Percentiles rank a stretch among this genome's conserved stretches.
These are phyloP conservation scores for Solanum chmielewskii DNA, from an alignment of 257 asterid species.

Conservation along the genomic window DNA sequence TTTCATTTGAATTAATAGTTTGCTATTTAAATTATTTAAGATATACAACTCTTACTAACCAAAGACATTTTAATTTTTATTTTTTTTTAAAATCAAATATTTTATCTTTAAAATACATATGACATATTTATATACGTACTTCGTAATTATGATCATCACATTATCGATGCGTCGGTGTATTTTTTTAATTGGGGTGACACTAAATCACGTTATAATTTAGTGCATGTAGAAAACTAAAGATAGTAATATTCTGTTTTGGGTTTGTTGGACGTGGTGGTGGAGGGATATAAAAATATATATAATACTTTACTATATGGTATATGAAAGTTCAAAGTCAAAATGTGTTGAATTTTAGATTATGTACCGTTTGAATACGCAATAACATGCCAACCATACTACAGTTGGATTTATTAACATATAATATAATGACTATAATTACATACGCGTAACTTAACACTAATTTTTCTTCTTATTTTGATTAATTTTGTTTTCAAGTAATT, in stretches of 20 bases:
- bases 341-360: background rate
- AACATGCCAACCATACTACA: background rate
- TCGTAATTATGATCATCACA: background rate
- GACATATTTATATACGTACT: background rate
- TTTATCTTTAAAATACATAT: background rate
- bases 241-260: background rate
- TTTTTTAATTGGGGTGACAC: background rate
- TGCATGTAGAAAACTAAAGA: background rate
- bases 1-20: rapidly evolving
- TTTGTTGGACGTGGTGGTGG: background rate
- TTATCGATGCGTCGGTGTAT: background rate
- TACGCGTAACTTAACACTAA: background rate
- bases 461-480: background rate
- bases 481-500: background rate
- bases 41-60: background rate
- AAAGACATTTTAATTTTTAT: no score
- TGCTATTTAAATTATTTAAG: background rate
- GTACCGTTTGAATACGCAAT: background rate
- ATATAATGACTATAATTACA: background rate
- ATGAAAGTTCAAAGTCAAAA: background rate
- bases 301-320: background rate
- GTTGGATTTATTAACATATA: background rate
- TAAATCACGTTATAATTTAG: background rate
- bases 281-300: background rate
- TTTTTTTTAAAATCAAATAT: no score